phyloP scores from a whole-genome alignment of 2,329 filamentous ascomycete species.

The Xylaria sp. region DNA sequence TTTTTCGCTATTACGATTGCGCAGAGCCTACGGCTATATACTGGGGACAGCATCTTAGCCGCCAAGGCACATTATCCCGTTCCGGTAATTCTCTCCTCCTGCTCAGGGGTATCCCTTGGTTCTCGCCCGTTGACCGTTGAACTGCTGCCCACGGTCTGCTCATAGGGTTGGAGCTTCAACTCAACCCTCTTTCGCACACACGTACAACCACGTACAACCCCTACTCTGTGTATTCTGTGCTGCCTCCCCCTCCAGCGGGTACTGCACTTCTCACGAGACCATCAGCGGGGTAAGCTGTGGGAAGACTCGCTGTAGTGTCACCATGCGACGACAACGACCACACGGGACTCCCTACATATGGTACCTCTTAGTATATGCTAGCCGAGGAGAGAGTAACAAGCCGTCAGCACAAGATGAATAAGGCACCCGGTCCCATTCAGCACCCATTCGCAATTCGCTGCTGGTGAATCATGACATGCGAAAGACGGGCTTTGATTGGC shows the following conservation, averaged over 20 bases:
- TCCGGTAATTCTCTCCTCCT: constrained; percentile 15
- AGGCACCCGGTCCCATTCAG: background rate
- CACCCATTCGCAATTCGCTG: constrained; percentile 14
- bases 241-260: background rate
- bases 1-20: constrained; percentile 6
- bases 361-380: background rate
- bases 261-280: background rate
- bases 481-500: constrained; percentile 20
- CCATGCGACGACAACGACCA: constrained; percentile 21
- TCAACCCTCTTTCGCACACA: background rate
- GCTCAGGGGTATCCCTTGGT: constrained; percentile 4
- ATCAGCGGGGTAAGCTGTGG: constrained; percentile 8
- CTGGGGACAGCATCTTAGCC: background rate
- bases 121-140: constrained; percentile 6
- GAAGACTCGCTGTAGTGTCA: constrained; percentile 11
- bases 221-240: background rate
- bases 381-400: constrained; percentile 19
- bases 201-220: no score
- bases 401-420: constrained; percentile 15
- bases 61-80: constrained; percentile 24
- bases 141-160: constrained; percentile 1
- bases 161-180: background rate
- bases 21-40: background rate
- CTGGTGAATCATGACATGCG: constrained; percentile 16
- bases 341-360: constrained; percentile 2